Percentiles rank a stretch among this genome's conserved stretches.
phyloP scores from a whole-genome alignment of 257 asterid species.

The Solanum clarkiae region DNA sequence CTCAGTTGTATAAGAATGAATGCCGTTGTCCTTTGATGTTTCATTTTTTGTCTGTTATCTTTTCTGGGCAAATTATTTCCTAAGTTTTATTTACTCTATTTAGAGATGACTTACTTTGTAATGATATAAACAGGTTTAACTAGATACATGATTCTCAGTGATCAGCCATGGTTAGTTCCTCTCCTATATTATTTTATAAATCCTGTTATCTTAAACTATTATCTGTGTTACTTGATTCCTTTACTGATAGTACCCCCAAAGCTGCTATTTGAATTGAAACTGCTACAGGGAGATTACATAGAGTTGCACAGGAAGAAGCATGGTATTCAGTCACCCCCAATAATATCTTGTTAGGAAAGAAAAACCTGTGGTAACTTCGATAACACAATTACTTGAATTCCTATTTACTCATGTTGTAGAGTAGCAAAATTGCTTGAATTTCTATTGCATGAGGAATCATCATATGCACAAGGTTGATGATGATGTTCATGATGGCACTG shows the following conservation, averaged over 20 bases:
- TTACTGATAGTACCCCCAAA: neutral
- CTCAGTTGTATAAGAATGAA: constrained; percentile 38
- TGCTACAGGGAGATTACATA: constrained; percentile 96
- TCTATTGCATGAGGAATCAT: constrained; percentile 78
- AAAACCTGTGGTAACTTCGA: neutral
- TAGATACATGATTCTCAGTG: neutral
- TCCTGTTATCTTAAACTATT: neutral
- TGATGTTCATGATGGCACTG: constrained; percentile 81
- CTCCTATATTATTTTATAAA: neutral
- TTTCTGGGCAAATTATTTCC: neutral
- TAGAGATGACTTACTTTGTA: neutral
- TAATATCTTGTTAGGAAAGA: neutral
- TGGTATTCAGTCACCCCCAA: neutral
- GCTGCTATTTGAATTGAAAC: constrained; percentile 3
- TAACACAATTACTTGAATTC: neutral
- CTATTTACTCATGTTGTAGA: neutral
- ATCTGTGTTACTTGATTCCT: neutral
- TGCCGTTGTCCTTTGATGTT: neutral
- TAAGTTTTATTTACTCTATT: neutral
- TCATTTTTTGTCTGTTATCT: neutral
- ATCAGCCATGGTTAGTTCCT: neutral
- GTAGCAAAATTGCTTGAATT: constrained; percentile 8
- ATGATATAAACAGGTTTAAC: constrained; percentile 2
- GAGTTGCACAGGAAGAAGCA: constrained; percentile 56
- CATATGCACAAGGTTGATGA: constrained; percentile 76